Base-by-base conservation (phyloP, 345 rosid genomes). In the Heritiera fomes region DNA sequence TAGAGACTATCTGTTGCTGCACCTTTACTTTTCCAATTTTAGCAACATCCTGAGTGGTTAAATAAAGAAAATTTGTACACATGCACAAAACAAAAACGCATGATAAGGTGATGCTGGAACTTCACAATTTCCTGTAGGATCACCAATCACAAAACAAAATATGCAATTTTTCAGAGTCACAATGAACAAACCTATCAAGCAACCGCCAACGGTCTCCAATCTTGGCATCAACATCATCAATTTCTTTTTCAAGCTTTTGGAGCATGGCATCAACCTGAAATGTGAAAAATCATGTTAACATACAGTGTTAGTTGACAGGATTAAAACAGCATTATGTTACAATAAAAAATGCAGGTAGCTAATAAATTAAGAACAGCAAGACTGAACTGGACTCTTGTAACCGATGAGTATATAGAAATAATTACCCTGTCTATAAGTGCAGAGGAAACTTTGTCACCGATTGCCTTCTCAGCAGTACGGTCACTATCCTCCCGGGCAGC, bases 241-340 rank as follows among this genome's bases (percentile, higher is more conserved):
- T 95, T 89, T 96, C 99, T 71, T 92, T 96, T 84, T 94, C 98
- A 49, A 96, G 94, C 80, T 92, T 94, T 64, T 96, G 98, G 75
- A 96, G 98, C 99, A 96, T 92, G 28, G 91, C 85, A 77, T 94
- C 99, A 10, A 96, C 98, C 97, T 94, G 85, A 80, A 79, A 79
- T 81, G 65, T 56, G 23, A 69, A 78, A 82, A 67, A 67, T n/a
- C 28, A 73, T 23, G 20, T n/a, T 75, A 53, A 73, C 3, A 75
- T 49, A 47, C 23, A 11, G 20, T 45, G 2, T 80, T 28, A 82
- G 7, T 76, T 68, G 47, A 41, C 77, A 40, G 52, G 20, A 34
- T 49, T 56, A 17, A 3, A 75, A 11, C 75, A 56, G 72, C 28
- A 72, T 71, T 71, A 67, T 34, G 40, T 1, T 63, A 47, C 34